Conservation (phyloP, 73 alveolate genomes). For the Paramecium pentaurelia region DNA sequence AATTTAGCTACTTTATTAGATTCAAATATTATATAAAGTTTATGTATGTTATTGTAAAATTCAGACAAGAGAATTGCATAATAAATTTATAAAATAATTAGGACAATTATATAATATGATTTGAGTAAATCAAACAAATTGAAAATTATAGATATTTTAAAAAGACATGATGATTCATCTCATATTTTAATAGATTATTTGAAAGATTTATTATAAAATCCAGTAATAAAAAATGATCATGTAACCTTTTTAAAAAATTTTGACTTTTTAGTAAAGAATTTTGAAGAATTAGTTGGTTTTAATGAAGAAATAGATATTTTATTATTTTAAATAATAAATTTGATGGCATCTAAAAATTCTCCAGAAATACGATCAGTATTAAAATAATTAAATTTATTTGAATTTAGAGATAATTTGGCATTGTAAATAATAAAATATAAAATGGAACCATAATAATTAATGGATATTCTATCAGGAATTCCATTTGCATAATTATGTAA, state of each 20-base stretch:
- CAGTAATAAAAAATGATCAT: neutral
- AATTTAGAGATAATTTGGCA: conserved; percentile 20
- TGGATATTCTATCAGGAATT: conserved; percentile 24
- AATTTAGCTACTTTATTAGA: neutral
- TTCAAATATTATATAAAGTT: conserved; percentile 11
- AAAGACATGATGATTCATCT: neutral
- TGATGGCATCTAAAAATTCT: conserved; percentile 39
- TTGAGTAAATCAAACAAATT: neutral
- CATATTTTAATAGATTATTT: neutral
- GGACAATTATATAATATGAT: conserved; percentile 4
- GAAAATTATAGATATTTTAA: neutral
- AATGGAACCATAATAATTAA: conserved; percentile 16
- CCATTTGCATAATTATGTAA: conserved; percentile 34
- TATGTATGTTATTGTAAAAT: neutral
- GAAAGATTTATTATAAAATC: neutral
- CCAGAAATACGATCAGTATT: conserved; percentile 22
- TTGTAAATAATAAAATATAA: neutral
- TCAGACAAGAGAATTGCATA: neutral
- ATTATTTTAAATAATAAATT: neutral
- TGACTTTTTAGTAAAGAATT: neutral
- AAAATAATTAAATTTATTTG: neutral
- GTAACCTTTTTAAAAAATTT: neutral
- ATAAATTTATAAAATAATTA: neutral
- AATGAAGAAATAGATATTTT: conserved; percentile 14
- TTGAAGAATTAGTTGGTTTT: conserved; percentile 40